Conservation (phyloP, 768 basidiomycete species). For the Udeniomyces megalosporus region DNA sequence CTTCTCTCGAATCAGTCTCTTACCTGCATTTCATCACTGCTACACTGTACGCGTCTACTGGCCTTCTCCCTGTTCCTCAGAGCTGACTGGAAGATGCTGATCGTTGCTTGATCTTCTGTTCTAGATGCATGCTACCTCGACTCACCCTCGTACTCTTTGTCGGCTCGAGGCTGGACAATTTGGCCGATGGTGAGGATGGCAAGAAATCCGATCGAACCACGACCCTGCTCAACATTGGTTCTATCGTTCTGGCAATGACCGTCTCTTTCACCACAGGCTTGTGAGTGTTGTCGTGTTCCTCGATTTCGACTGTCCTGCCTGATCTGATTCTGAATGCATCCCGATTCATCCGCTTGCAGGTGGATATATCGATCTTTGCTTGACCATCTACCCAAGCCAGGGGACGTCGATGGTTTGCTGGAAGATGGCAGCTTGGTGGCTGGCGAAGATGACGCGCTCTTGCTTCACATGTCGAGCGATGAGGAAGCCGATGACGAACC, state of each 20-base stretch:
- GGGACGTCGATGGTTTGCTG: too few species aligned
- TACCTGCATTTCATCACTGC: constrained; percentile 13
- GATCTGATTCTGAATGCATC: neutral
- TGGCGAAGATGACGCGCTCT: neutral
- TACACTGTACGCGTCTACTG: neutral
- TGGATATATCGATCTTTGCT: too few species aligned
- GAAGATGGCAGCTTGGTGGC: neutral
- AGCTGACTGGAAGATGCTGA: neutral
- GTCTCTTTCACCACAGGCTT: neutral
- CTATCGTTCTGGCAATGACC: neutral
- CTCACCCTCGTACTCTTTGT: constrained; percentile 10
- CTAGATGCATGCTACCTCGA: constrained; percentile 11
- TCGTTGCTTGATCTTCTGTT: neutral
- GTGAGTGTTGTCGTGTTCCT: neutral
- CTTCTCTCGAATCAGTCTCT: constrained; percentile 4
- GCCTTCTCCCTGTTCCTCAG: neutral
- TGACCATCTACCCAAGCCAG: too few species aligned
- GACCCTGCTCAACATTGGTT: constrained; percentile 10
- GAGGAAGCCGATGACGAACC: neutral
- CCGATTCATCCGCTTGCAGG: neutral
- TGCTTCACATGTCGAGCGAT: neutral
- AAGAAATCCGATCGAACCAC: neutral
- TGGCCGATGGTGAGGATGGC: constrained; percentile 4
- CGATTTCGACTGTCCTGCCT: too few species aligned
- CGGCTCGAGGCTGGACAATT: constrained; percentile 7